Percentiles rank a stretch among this genome's conserved stretches.
phyloP scores from a whole-genome alignment of 2,329 filamentous ascomycete species.

The Xylaria sp. region DNA sequence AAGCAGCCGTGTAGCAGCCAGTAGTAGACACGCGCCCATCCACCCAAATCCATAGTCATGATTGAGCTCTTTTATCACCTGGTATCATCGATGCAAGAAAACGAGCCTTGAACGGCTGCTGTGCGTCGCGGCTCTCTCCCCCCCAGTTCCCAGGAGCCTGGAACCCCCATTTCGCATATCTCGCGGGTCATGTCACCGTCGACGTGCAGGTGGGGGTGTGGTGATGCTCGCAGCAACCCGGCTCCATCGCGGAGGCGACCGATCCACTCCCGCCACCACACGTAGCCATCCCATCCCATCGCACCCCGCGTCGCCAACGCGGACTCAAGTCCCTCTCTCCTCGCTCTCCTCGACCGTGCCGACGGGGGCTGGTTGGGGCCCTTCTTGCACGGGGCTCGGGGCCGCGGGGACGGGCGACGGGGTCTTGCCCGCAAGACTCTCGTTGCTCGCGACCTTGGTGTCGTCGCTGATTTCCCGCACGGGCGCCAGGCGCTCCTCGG shows the following conservation, averaged over 20 bases:
- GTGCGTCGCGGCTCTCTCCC: not conserved
- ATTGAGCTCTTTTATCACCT: not conserved
- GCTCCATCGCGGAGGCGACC: not conserved
- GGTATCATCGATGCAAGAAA: conserved; percentile 15
- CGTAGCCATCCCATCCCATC: not conserved
- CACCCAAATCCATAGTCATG: no score
- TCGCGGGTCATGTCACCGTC: not conserved
- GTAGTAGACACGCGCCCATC: no score
- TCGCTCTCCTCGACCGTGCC: not conserved
- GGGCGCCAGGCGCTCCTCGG: conserved; percentile 31
- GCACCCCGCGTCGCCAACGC: not conserved
- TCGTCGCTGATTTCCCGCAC: conserved; percentile 39
- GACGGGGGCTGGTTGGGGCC: not conserved
- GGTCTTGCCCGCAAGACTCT: conserved; percentile 25
- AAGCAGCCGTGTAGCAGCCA: no score
- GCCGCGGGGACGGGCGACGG: conserved; percentile 21
- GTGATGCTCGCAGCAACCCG: not conserved
- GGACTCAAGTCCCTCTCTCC: not conserved
- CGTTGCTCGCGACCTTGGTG: conserved; percentile 36
- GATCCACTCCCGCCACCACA: not conserved
- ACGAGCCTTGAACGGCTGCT: not conserved
- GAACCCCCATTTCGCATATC: no score
- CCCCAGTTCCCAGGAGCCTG: not conserved
- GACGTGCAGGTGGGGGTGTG: not conserved
- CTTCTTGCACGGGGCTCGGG: conserved; percentile 3